phyloP scores from a whole-genome alignment of 176 grass and related monocot genomes.

The Lolium perenne region DNA sequence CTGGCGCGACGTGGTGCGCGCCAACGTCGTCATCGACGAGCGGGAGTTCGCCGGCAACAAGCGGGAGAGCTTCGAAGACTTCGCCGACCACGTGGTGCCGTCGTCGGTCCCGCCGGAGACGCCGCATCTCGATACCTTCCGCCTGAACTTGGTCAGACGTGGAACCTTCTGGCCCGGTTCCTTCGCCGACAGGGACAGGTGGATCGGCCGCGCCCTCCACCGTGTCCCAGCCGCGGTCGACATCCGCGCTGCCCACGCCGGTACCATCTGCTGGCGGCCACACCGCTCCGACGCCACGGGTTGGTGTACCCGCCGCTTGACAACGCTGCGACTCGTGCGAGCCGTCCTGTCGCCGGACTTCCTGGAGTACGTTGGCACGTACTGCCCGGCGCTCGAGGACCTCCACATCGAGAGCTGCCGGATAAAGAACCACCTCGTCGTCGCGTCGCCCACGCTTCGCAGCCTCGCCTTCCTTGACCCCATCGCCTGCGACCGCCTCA shows the following conservation, averaged over 20 bases:
- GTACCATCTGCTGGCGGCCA: not conserved
- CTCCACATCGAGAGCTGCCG: not conserved
- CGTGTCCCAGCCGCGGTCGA: not conserved
- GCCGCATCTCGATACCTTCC: not conserved
- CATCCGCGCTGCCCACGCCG: not conserved
- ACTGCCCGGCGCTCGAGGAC: conserved; percentile 1
- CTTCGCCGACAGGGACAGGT: not conserved
- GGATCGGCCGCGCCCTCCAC: conserved; percentile 17
- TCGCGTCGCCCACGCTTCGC: too few species aligned
- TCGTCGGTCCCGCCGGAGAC: not conserved
- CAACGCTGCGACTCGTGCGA: not conserved
- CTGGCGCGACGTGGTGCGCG: not conserved
- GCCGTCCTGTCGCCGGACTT: not conserved
- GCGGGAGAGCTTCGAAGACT: not conserved
- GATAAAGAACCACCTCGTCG: too few species aligned
- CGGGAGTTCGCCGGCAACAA: not conserved
- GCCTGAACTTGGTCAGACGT: not conserved
- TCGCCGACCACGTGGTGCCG: not conserved
- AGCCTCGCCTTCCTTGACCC: too few species aligned
- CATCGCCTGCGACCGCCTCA: too few species aligned
- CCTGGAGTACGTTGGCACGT: not conserved
- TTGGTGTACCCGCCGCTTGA: not conserved
- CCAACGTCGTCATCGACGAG: not conserved
- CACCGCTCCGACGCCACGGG: not conserved
- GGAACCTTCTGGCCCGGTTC: not conserved